Evolutionary conservation across 129 eudicot genomes (phyloP).

Genomic region (Lonicera japonica): DNA sequence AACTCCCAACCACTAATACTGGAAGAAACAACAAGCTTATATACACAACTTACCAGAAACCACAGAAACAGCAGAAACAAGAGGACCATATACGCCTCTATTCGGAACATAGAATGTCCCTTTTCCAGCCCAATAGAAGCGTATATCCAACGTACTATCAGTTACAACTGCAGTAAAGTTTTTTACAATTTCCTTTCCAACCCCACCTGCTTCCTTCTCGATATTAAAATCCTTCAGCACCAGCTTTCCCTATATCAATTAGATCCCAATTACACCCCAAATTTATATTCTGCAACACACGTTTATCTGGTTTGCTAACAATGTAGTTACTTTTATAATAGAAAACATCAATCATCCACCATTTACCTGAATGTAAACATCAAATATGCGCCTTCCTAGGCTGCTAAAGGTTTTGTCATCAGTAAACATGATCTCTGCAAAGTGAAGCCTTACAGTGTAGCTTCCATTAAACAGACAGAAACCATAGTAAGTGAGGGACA

Average conservation of each 20-base stretch:
- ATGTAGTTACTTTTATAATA: too few relatives aligned
- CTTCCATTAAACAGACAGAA: slow-evolving; percentile 58
- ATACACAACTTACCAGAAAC: slow-evolving; percentile 32
- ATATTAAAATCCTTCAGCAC: slow-evolving; percentile 64
- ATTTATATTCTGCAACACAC: not conserved
- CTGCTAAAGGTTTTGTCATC: slow-evolving; percentile 42
- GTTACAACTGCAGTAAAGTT: slow-evolving; percentile 26
- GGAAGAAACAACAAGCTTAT: too few relatives aligned
- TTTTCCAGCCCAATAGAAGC: slow-evolving; percentile 67
- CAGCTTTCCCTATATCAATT: slow-evolving; percentile 34
- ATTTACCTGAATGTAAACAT: slow-evolving; percentile 70
- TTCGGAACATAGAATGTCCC: slow-evolving; percentile 48
- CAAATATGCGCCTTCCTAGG: slow-evolving; percentile 77
- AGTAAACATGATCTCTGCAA: slow-evolving; percentile 63
- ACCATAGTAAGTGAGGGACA: slow-evolving; percentile 67
- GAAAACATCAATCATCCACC: not conserved
- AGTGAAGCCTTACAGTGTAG: slow-evolving; percentile 69
- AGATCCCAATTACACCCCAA: slow-evolving; percentile 5
- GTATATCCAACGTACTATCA: slow-evolving; percentile 41
- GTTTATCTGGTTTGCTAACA: too few relatives aligned
- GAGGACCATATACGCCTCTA: slow-evolving; percentile 68
- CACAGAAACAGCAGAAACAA: slow-evolving; percentile 67
- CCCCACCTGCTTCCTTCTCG: slow-evolving; percentile 57
- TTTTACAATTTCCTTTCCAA: slow-evolving; percentile 28
- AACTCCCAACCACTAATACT: too few relatives aligned